These are phyloP conservation scores for Pythium dissotocum DNA, from an alignment of 352 stramenopile genomes.

Conservation along the genomic window DNA sequence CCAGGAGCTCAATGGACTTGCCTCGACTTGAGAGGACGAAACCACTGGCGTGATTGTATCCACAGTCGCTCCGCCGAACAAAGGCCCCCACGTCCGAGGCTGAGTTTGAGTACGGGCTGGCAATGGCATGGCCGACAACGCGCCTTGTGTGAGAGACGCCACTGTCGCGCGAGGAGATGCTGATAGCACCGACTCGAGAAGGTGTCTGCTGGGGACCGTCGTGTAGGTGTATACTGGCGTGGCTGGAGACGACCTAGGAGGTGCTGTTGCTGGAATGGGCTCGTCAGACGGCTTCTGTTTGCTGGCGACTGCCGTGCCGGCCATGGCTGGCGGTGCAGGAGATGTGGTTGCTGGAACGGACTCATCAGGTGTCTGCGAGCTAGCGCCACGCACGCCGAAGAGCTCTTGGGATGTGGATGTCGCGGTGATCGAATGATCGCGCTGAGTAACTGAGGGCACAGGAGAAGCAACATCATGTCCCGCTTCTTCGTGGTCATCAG, in stretches of 20 bases:
- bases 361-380: too few species aligned
- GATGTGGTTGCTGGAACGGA: too few species aligned
- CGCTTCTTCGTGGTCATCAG: neutral
- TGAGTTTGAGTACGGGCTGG: neutral
- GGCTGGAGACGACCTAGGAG: neutral
- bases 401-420: neutral
- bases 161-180: constrained; percentile 9
- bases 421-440: too few species aligned
- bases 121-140: neutral
- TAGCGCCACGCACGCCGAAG: neutral
- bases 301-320: too few species aligned
- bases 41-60: neutral
- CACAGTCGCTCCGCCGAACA: constrained; percentile 35
- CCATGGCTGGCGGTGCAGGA: too few species aligned
- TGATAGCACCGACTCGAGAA: constrained; percentile 23
- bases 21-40: constrained; percentile 13
- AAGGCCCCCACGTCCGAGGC: constrained; percentile 46
- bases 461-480: neutral
- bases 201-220: constrained; percentile 16
- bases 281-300: neutral
- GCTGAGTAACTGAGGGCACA: neutral
- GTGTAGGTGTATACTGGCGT: neutral
- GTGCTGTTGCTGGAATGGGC: neutral
- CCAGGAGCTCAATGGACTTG: constrained; percentile 59
- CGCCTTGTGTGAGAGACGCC: constrained; percentile 5